These are phyloP conservation scores for Candida ortonii DNA, from an alignment of 805 yeast species.

Conservation along the genomic window DNA sequence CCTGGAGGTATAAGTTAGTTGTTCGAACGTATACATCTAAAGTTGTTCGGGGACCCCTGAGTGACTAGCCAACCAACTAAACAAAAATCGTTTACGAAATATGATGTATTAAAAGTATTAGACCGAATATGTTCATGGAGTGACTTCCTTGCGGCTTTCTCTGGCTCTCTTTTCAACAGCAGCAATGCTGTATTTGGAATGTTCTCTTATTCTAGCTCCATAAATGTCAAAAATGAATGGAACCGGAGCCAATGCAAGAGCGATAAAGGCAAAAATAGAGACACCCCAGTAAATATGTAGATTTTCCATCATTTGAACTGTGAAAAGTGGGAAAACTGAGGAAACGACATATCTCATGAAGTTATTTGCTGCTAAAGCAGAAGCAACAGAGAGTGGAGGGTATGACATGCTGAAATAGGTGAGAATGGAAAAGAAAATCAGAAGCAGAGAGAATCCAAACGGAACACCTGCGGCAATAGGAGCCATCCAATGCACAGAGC, in stretches of 20 bases:
- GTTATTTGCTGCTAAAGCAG: conserved; percentile 89
- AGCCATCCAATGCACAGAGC: conserved; percentile 68
- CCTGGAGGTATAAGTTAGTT: too few species aligned
- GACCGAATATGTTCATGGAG: conserved; percentile 2
- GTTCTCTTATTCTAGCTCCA: conserved; percentile 56
- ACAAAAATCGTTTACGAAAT: too few species aligned
- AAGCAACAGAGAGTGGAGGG: conserved; percentile 75
- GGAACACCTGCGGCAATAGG: conserved; percentile 76
- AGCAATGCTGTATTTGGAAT: conserved; percentile 58
- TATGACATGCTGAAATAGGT: conserved; percentile 67
- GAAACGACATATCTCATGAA: conserved; percentile 72
- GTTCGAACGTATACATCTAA: too few species aligned
- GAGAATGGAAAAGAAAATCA: conserved; percentile 68
- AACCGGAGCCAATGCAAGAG: conserved; percentile 68
- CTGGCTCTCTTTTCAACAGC: conserved; percentile 34
- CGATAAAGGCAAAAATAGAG: conserved; percentile 60
- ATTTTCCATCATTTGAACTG: conserved; percentile 75
- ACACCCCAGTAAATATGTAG: conserved; percentile 80
- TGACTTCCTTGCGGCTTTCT: conserved; percentile 10
- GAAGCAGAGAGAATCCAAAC: conserved; percentile 70
- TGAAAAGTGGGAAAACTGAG: conserved; percentile 80
- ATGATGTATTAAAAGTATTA: too few species aligned
- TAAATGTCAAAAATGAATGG: conserved; percentile 65
- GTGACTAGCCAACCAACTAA: too few species aligned
- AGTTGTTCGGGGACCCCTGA: too few species aligned